Evolutionary conservation across 352 stramenopile genomes (phyloP), one percentile per base, ranked within the genome.

Genomic region (Pilasporangium apinafurcum): DNA sequence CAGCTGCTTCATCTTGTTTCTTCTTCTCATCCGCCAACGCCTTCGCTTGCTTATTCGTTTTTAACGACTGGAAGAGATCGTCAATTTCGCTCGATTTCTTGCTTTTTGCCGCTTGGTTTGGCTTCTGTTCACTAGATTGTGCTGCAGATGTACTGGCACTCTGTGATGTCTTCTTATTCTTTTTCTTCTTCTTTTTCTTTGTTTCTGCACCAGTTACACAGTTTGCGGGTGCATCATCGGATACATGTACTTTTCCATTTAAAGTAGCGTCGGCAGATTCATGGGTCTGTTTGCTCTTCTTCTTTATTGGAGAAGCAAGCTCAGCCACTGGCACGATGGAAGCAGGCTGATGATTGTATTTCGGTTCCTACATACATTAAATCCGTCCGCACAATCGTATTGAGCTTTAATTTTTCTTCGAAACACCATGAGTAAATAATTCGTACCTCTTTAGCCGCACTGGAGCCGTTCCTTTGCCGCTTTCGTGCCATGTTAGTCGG

Each of bases 41-140:
- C 18, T 82, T 79, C 49, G 82, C 60, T 48, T 86, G 63, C 54
- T 93, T 92, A 41, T 82, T 75, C 7, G 62, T 68, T 56, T 92
- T 90, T 8, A 93, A 44, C 1, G 63, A 72, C 33, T 67, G 53
- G 40, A 93, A 93, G 34, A 93, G 52, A 30, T 90, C 77, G 59
- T 93, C 82, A 24, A 93, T 88, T 13, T 88, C 74, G 5, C 44
- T 53, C 12, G 45, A 70, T 20, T 30, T 48, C 12, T 59, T 57
- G 21, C 48, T 38, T 31, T 66, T 61, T 6, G 44, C 26, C 31
- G 22, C 17, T 16, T 10, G 20, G 13, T 9, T 36, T 47, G 26
- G 16, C 24, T 30, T n/a, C 21, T 33, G 16, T 8, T 32, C 25
- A 4, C 14, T 28, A 14, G 45, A 16, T 21, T 32, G 3, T 22